A percentile compares a stretch with the other conserved stretches of the same genome.
Conservation (phyloP, 2,329 filamentous ascomycete genomes). For the Allantophomopsis cytisporea region DNA sequence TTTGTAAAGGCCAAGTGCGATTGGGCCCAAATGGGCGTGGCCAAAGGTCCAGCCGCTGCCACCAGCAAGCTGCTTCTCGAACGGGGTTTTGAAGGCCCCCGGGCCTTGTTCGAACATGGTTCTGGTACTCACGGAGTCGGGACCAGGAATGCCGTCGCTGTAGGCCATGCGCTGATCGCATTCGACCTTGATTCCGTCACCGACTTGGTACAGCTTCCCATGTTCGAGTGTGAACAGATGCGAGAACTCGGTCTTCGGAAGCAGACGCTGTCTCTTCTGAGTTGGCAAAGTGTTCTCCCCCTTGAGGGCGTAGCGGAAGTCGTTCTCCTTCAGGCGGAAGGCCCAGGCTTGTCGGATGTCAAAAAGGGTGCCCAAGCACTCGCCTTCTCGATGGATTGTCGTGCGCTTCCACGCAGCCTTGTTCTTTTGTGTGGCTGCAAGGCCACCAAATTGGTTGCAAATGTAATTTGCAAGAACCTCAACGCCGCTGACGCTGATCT, state of each 20-base stretch:
- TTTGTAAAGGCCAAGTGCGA: not conserved
- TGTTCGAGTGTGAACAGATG: too few species aligned
- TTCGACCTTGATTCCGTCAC: not conserved
- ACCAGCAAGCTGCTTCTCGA: not conserved
- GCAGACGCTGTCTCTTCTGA: not conserved
- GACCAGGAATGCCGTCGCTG: not conserved
- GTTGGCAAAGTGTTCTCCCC: not conserved
- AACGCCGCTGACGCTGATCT: too few species aligned
- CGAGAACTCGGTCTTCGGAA: too few species aligned
- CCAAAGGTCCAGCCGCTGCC: not conserved
- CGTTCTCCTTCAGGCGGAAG: constrained; percentile 1
- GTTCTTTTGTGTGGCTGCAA: not conserved
- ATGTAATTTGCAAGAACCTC: too few species aligned
- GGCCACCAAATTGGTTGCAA: too few species aligned
- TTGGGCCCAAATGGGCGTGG: not conserved
- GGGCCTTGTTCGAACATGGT: not conserved
- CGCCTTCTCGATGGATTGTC: not conserved
- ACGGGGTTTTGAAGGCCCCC: not conserved
- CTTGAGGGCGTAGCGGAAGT: not conserved
- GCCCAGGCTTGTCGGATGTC: constrained; percentile 4
- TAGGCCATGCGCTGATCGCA: not conserved
- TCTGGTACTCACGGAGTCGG: not conserved
- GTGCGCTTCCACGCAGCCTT: constrained; percentile 2
- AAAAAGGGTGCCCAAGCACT: constrained; percentile 4
- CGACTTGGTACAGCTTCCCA: too few species aligned